phyloP scores from a whole-genome alignment of 257 asterid genomes.

The Mentha longifolia region DNA sequence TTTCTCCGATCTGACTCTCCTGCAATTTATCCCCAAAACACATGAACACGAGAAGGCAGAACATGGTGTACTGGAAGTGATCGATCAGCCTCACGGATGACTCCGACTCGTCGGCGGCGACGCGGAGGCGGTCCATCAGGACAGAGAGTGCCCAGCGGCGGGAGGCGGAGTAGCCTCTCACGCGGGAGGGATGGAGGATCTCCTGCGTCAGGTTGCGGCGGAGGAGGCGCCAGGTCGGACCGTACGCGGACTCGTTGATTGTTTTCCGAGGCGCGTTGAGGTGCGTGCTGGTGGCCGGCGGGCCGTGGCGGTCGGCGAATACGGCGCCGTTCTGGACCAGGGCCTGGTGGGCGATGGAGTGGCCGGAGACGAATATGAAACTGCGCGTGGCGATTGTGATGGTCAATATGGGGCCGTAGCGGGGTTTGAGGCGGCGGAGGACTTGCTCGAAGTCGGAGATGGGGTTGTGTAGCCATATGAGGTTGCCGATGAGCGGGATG shows the following conservation, averaged over 20 bases:
- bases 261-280: constrained; percentile 22
- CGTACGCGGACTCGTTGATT: constrained; percentile 41
- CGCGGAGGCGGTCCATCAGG: constrained; percentile 36
- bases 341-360: constrained; percentile 49
- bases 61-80: constrained; percentile 68
- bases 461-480: constrained; percentile 43
- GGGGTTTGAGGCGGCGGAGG: constrained; percentile 41
- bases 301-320: constrained; percentile 50
- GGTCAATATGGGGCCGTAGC: constrained; percentile 51
- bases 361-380: constrained; percentile 42
- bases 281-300: constrained; percentile 28
- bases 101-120: constrained; percentile 18
- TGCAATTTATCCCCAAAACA: constrained; percentile 65
- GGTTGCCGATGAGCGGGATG: constrained; percentile 42
- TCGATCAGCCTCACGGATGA: constrained; percentile 42
- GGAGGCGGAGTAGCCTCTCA: constrained; percentile 42
- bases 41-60: constrained; percentile 58
- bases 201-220: constrained; percentile 56
- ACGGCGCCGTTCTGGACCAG: constrained; percentile 51
- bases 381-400: constrained; percentile 34
- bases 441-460: constrained; percentile 43
- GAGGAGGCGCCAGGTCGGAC: constrained; percentile 57
- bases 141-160: constrained; percentile 45
- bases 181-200: constrained; percentile 48
- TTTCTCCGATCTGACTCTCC: constrained; percentile 52